Base-by-base conservation (phyloP, 306 rosid species). In the Coriaria nepalensis region DNA sequence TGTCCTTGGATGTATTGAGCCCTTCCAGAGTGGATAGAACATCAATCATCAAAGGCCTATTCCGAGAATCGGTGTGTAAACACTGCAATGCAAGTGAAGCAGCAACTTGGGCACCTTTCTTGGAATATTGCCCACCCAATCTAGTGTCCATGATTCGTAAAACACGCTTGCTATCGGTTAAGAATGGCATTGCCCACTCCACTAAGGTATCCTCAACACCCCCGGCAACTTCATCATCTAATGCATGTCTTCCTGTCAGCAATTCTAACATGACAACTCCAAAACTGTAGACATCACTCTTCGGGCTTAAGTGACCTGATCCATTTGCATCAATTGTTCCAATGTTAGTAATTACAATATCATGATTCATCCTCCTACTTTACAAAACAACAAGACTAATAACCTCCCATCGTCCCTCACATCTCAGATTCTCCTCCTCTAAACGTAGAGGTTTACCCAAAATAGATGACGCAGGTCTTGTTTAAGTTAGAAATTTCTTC, bases 251-350 rank as follows among this genome's bases (percentile, higher is more conserved):
- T 62, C 97, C 95, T 0, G 93, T 68, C 38, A 90, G 73, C 33
- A 90, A 56, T 70, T 90, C 97, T 50, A 90, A 60, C 52, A 84
- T 45, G 45, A 90, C 82, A 0, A 90, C 95, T 0, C 97, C 97
- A 7, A 90, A 90, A 70, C 93, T 77, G 77, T 84, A 90, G 40
- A 90, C 95, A 55, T 90, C 97, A 50, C 86, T 84, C 68, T 71
- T 90, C 8, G 77, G 61, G 4, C 86, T 79, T 82, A 88, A 77
- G 74, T 81, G 97, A 32, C 97, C 97, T 88, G 77, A 63, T 56
- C 57, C 13, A 11, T 51, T 64, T 45, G 12, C 43, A 41, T 41
- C 55, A 49, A 48, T 5, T 36, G 33, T 53, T 13, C 45, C 49
- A 48, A 20, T 20, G 29, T 20, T 20, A 20, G 29, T 3, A 20